These are phyloP conservation scores for Yamadazyma jaroonii DNA, from an alignment of 1,139 yeast species.

Conservation along the genomic window DNA sequence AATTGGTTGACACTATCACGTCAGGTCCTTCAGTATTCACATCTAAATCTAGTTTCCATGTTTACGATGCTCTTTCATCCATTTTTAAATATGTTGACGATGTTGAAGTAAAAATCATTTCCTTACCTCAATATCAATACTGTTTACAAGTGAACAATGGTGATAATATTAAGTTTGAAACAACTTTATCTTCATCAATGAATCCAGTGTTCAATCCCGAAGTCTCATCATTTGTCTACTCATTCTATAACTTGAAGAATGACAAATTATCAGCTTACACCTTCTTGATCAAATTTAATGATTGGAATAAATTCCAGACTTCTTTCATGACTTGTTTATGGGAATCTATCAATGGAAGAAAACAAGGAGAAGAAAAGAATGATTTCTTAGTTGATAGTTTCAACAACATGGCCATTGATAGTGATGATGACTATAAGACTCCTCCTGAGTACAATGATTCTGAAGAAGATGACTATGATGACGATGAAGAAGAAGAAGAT, in stretches of 20 bases:
- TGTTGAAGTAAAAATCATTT: constrained; percentile 34
- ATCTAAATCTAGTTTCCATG: constrained; percentile 1
- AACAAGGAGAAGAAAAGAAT: constrained; percentile 13
- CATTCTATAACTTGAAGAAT: constrained; percentile 30
- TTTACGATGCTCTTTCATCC: constrained; percentile 1
- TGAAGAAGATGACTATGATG: constrained; percentile 16
- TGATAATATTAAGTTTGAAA: constrained; percentile 32
- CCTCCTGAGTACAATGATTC: constrained; percentile 12
- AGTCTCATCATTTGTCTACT: constrained; percentile 63
- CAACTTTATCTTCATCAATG: constrained; percentile 46
- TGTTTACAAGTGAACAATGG: constrained; percentile 41
- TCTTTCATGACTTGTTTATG: constrained; percentile 51
- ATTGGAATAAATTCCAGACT: constrained; percentile 8
- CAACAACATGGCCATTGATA: constrained; percentile 26
- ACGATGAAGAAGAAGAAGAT: constrained; percentile 14
- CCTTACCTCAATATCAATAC: constrained; percentile 51
- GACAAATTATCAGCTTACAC: constrained; percentile 44
- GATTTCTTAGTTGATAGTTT: constrained; percentile 28
- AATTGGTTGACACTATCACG: background rate
- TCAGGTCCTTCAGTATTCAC: constrained; percentile 1
- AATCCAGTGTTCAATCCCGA: constrained; percentile 66
- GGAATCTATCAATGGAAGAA: constrained; percentile 50
- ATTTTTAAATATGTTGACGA: constrained; percentile 5
- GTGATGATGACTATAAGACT: constrained; percentile 19
- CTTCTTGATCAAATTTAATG: constrained; percentile 58